Base-by-base conservation (phyloP, 2,329 filamentous ascomycete species). In the Diaporthe citri region DNA sequence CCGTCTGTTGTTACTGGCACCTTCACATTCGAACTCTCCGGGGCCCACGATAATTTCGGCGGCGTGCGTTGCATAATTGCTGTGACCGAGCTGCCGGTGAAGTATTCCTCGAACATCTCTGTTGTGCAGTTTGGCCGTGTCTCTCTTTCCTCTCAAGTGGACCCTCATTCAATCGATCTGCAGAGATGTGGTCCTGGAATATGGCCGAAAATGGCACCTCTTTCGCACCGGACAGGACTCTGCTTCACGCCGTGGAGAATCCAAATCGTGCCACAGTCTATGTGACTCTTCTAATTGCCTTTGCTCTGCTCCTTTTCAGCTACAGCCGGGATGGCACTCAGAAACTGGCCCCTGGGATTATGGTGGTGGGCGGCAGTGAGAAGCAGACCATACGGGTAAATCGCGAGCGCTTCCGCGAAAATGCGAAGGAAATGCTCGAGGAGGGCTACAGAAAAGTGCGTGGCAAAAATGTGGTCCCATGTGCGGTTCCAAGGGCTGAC, bases 401-500 rank as follows among this genome's bases (percentile, higher is more conserved):
- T 10, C 52, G 69, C 4, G 69, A 71, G 52, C 55, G 55, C 4
- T 71, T 71, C 55, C 69, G 69, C 20, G 39, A 59, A 25, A 20
- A 59, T 28, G 52, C 69, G 3, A 71, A 71, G 22, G 55, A 57
- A 34, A 59, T 71, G 39, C 69, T 71, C 0, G 56, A 57, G 41
- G 69, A 71, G n/a, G 69, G 69, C 39, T 71, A 71, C 55, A 59
- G 17, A 10, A 60, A 51, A 3, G 69, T 71, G 3, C 34, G 64
- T 52, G 31, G 15, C 31, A 5, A 13, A 6, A 20, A 9, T 13
- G 2, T 5, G 17, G 15, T 12, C 13, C 36, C 8, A 4, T n/a
- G 0, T 36, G 15, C 34, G 1, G 48, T 13, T 12, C 22, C 41
- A 25, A 39, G 9, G 0, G 15, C 64, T 55, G 17, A 69, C n/a